Percentiles rank a stretch among this genome's conserved stretches.
Conservation (phyloP, 306 rosid species). For the Luffa acutangula region DNA sequence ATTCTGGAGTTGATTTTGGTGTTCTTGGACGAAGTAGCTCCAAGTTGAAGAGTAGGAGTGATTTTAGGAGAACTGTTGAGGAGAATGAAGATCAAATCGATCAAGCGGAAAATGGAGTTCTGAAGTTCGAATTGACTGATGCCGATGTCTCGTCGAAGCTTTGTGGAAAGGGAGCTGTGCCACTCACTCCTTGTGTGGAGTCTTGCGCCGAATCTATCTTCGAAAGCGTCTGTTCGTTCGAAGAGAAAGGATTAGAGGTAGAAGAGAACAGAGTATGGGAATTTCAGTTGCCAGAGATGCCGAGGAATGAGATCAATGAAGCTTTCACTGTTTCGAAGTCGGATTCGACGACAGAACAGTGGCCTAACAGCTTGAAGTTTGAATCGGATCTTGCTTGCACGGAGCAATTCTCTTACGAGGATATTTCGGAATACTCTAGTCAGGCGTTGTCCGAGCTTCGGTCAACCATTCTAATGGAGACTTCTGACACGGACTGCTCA, state of each 20-base stretch:
- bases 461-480: conserved; percentile 37
- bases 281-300: conserved; percentile 26
- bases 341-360: conserved; percentile 38
- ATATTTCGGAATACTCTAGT: conserved; percentile 36
- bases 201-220: conserved; percentile 20
- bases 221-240: conserved; percentile 2
- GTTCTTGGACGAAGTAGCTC: conserved; percentile 16
- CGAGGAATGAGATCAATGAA: conserved; percentile 18
- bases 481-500: conserved; percentile 38
- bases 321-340: conserved; percentile 25
- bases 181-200: conserved; percentile 26
- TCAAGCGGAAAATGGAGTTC: conserved; percentile 26
- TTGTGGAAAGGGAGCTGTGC: conserved; percentile 26
- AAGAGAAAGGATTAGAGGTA: conserved; percentile 15
- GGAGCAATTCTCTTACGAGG: conserved; percentile 48
- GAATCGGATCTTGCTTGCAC: conserved; percentile 63
- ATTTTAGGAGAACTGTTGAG: conserved; percentile 14
- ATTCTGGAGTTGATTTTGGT: conserved; percentile 27
- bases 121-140: conserved; percentile 15
- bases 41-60: conserved; percentile 30
- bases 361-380: conserved; percentile 19
- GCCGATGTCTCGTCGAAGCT: conserved; percentile 16
- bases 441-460: conserved; percentile 44
- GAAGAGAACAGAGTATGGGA: conserved; percentile 38
- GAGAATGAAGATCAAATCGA: conserved; percentile 24